Percentiles rank a stretch among this genome's conserved stretches.
Evolutionary conservation across 2,329 filamentous ascomycete genomes (phyloP).

Genomic region (Knufia petricola): DNA sequence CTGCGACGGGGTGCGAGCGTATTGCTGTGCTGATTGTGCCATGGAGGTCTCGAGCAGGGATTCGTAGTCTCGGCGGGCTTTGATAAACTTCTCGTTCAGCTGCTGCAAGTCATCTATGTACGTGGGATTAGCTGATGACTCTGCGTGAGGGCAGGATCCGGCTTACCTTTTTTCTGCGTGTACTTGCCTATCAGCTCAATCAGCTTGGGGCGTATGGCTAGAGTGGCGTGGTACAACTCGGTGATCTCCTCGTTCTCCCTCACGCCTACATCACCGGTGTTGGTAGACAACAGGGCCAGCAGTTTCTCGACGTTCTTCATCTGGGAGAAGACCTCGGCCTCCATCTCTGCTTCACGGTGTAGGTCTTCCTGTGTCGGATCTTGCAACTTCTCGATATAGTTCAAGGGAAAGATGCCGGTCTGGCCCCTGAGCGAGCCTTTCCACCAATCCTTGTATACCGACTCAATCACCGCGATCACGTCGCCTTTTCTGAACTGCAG

Average conservation of each 20-base stretch:
- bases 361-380: constrained; percentile 92
- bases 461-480: constrained; percentile 92
- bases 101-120: constrained; percentile 92
- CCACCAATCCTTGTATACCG: constrained; percentile 99
- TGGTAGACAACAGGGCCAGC: constrained; percentile 81
- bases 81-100: constrained; percentile 98
- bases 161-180: constrained; percentile 89
- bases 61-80: constrained; percentile 93
- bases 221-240: constrained; percentile 76
- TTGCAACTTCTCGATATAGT: constrained; percentile 95
- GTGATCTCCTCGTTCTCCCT: constrained; percentile 97
- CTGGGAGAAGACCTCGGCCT: constrained; percentile 67
- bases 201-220: constrained; percentile 89
- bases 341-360: constrained; percentile 92
- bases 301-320: constrained; percentile 72
- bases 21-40: constrained; percentile 71
- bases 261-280: constrained; percentile 65
- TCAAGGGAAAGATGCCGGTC: constrained; percentile 94
- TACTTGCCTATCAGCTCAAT: constrained; percentile 99
- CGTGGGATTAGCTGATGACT: constrained; percentile 22
- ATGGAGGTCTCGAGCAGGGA: constrained; percentile 91
- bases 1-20: constrained; percentile 22
- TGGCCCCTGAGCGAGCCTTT: constrained; percentile 88
- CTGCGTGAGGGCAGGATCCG: background rate
- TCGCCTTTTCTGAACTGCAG: constrained; percentile 94